Percentiles rank a stretch among this genome's conserved stretches.
These are phyloP conservation scores for Fusarium pilosicola DNA, from an alignment of 2,329 filamentous ascomycete genomes.

Conservation along the genomic window DNA sequence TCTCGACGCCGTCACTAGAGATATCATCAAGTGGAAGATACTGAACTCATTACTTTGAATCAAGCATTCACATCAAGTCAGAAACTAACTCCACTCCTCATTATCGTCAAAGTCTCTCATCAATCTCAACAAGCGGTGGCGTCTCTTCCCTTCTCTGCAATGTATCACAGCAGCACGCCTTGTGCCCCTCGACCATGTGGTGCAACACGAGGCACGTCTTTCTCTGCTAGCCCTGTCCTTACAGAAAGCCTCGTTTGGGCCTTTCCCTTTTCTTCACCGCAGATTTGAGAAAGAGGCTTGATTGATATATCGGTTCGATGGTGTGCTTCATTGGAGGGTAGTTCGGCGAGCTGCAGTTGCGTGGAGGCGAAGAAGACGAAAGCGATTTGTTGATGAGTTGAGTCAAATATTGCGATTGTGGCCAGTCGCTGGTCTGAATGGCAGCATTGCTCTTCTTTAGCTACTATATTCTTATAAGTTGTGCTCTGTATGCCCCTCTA, in stretches of 20 bases:
- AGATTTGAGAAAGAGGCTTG: conserved; percentile 17
- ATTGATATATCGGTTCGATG: conserved; percentile 13
- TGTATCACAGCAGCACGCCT: conserved; percentile 20
- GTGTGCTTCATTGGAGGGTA: conserved; percentile 5
- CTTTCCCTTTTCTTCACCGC: conserved; percentile 21
- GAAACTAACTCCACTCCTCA: background rate
- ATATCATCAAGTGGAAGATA: background rate
- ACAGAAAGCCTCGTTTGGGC: background rate
- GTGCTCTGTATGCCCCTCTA: background rate
- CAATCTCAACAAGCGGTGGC: conserved; percentile 28
- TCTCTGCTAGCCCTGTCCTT: conserved; percentile 5
- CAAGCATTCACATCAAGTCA: no score
- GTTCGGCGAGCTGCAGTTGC: conserved; percentile 29
- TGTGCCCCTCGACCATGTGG: conserved; percentile 33
- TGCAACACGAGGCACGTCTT: conserved; percentile 13
- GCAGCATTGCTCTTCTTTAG: no score
- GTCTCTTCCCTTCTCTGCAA: conserved; percentile 19
- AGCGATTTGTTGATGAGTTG: background rate
- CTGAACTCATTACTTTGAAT: background rate
- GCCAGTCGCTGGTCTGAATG: background rate
- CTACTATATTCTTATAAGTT: background rate
- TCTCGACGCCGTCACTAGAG: background rate
- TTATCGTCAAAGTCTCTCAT: background rate
- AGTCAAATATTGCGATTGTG: background rate
- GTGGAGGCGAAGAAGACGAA: background rate